Evolutionary conservation across 2,329 filamentous ascomycete species (phyloP), one percentile per base, ranked within the genome.

Genomic region (Fusarium fracticaudum): DNA sequence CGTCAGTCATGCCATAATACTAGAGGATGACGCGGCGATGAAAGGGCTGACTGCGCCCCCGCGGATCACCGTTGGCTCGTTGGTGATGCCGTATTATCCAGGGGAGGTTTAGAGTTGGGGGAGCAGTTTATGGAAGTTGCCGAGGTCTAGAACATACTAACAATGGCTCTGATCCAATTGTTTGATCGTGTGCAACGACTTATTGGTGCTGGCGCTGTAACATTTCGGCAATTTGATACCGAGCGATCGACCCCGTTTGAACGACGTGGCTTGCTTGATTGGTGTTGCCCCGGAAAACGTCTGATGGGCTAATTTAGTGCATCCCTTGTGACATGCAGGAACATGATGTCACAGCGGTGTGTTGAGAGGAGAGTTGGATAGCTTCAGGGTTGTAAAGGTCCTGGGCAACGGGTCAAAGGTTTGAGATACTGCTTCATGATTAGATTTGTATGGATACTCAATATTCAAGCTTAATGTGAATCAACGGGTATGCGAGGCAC

Each of bases 31-130:
- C 41, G 26, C 60, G 48, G 22, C 47, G 20, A 38, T 4, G 50
- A 15, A 24, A 37, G 31, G 41, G 55, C 41, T 37, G 18, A 31
- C 33, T 53, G 18, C 45, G 35, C 60, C 45, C 26, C 41, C 20
- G 41, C 55, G 41, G 41, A 37, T n/a, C 29, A 17, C 24, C 14
- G 6, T 6, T 20, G 14, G 35, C 26, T 47, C 14, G 22, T 22
- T 40, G 37, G 22, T 11, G 26, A n/a, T 66, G 64, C 64, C 64
- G 64, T 26, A 31, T 24, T 58, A 66, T 41, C 60, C 60, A 64
- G 20, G n/a, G 35, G 17, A 12, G 3, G 35, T 26, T 41, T 37
- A 65, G 26, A 47, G 41, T 37, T 59, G 31, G 2, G 2, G 8
- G 8, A 18, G 37, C 57, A 29, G 10, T 60, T 60, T 31, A 31